phyloP scores from a whole-genome alignment of 192 early-diverging fungal genomes.

The Gamsiella multidivaricata region DNA sequence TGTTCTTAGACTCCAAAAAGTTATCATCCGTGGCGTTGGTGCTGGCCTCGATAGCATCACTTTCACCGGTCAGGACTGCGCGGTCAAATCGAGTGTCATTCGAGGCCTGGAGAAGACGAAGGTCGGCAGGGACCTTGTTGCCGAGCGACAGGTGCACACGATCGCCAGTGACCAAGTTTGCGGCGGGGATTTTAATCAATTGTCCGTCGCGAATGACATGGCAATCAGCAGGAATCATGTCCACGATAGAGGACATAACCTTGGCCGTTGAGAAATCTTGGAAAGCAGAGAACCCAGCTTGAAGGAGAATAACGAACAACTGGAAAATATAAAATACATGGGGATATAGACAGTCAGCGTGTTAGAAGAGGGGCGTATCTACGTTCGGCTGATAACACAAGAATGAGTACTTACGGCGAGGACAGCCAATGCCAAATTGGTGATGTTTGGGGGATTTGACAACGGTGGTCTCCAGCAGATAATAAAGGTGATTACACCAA shows the following conservation, averaged over 20 bases:
- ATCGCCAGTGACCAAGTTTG: conserved; percentile 79
- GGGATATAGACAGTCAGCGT: too few species aligned
- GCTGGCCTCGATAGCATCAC: conserved; percentile 71
- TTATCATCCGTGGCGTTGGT: conserved; percentile 75
- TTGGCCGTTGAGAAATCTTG: conserved; percentile 75
- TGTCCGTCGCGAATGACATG: conserved; percentile 78
- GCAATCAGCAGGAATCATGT: conserved; percentile 73
- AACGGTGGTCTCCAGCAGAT: conserved; percentile 73
- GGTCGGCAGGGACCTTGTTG: conserved; percentile 82
- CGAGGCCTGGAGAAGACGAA: conserved; percentile 71
- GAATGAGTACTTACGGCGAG: conserved; percentile 53
- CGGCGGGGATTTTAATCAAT: conserved; percentile 58
- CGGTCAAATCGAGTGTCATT: conserved; percentile 84
- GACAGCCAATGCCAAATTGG: conserved; percentile 69
- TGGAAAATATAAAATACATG: background rate
- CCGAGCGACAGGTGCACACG: conserved; percentile 74
- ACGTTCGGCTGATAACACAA: too few species aligned
- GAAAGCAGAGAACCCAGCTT: conserved; percentile 75
- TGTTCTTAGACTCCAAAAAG: conserved; percentile 82
- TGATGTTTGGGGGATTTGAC: conserved; percentile 59
- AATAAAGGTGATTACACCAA: conserved; percentile 71
- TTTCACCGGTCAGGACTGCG: conserved; percentile 82
- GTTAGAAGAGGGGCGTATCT: too few species aligned
- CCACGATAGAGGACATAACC: conserved; percentile 78
- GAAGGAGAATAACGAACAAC: conserved; percentile 72